Evolutionary conservation across 2,329 filamentous ascomycete species (phyloP), one percentile per base, ranked within the genome.

Genomic region (Claviceps cyperi): DNA sequence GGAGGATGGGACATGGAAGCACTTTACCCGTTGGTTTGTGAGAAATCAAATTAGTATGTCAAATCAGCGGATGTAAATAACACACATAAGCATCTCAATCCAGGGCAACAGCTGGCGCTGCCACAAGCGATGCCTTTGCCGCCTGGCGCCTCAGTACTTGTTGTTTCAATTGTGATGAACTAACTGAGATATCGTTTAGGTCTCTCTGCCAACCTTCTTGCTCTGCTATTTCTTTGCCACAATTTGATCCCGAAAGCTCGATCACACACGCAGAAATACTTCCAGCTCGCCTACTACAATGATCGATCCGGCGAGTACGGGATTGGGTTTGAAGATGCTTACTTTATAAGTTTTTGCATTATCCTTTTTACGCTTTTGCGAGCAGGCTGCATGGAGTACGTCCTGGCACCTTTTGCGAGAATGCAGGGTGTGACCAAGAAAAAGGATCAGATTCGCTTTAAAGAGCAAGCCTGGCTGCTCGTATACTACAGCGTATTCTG

Each of bases 401-500:
- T 94, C 13, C 75, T 97, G 48, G 80, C 80, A 19, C 92, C 91
- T 6, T 68, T 94, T 50, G 90, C 85, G 43, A 81, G 78, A 55
- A 69, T 73, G 46, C 75, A 77, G 55, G 91, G 91, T 37, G 78
- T 96, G 58, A 75, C 76, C 58, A 86, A 83, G 62, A 75, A 73
- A 62, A 96, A 95, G 70, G 80, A 81, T 45, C 71, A 84, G 52
- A 79, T 86, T 46, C 79, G 92, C 52, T 94, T 97, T 68, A 88
- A 88, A 54, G 92, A 98, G 70, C 92, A 98, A 69, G 87, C 83
- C 45, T 97, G 91, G 87, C 74, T 95, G 62, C 70, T 94, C 51
- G 66, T 92, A 43, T 97, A 96, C 69, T 91, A 91, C 66, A 70
- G 71, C 44, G 71, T 83, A 50, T 91, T 90, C 63, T 97, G 88